A percentile compares a stretch with the other conserved stretches of the same genome.
Conservation (phyloP, 2,329 filamentous ascomycete species). For the Alternaria postmessia region DNA sequence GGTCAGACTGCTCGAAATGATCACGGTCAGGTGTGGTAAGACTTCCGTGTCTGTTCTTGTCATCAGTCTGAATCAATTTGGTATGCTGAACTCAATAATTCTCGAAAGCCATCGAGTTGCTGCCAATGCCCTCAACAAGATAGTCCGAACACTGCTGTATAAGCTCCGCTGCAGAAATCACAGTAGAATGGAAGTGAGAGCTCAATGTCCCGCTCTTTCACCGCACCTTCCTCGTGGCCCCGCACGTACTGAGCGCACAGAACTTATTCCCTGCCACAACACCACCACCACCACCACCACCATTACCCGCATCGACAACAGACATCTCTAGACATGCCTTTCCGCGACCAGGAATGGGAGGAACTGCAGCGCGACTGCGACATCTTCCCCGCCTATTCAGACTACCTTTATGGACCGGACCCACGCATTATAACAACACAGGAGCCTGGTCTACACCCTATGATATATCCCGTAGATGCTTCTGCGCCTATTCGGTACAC, state of each 20-base stretch:
- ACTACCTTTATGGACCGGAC: slow-evolving; percentile 31
- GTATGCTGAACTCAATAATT: background rate
- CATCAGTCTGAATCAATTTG: background rate
- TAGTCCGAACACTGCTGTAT: too few relatives aligned
- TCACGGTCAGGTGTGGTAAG: background rate
- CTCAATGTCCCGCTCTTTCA: slow-evolving; percentile 1
- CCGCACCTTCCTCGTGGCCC: background rate
- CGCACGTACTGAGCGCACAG: background rate
- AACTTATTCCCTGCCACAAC: background rate
- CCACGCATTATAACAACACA: slow-evolving; percentile 15
- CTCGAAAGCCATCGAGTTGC: background rate
- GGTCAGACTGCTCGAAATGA: background rate
- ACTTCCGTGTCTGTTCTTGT: background rate
- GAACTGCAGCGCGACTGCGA: slow-evolving; percentile 28
- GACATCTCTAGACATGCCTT: slow-evolving; percentile 21
- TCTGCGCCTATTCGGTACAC: slow-evolving; percentile 11
- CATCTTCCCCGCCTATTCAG: slow-evolving; percentile 33
- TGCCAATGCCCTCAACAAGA: background rate
- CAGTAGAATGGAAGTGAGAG: background rate
- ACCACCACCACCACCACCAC: background rate
- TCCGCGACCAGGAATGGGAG: slow-evolving; percentile 26
- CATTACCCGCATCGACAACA: background rate
- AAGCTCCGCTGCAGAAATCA: background rate
- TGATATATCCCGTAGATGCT: slow-evolving; percentile 7
- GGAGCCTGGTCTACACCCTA: slow-evolving; percentile 28